Evolutionary conservation across 805 yeast genomes (phyloP), one percentile per base, ranked within the genome.

Genomic region (Priceomyces fermenticarens): DNA sequence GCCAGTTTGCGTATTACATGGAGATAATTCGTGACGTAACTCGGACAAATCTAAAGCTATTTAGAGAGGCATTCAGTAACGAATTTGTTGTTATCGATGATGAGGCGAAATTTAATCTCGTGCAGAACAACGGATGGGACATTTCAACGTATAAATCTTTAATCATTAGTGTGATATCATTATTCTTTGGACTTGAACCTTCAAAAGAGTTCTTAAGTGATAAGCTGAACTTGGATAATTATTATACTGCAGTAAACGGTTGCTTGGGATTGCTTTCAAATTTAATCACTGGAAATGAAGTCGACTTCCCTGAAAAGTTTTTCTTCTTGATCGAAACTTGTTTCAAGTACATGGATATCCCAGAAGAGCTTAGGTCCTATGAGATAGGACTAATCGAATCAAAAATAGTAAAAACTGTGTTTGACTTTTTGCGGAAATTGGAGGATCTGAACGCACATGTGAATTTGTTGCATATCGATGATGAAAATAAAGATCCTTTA

Each of bases 61-160:
- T 82, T 25, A 54, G 72, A 29, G 77, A 76, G 6, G 58, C 75
- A 6, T 73, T 85, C 51, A 73, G 70, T 17, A 64, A 75, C 20
- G 90, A 85, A 46, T 57, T 82, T 36, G 80, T 82, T 8, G 80
- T 78, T 0, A 67, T 81, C 41, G 81, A 72, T 45, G 71, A 67
- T 41, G 65, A 67, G 13, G 55, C 46, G 11, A 75, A 64, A 53
- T 59, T 70, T 51, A 69, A 65, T 43, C 64, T 67, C 37, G 65
- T 71, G 46, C 71, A 55, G 16, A 43, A 64, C 0, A 69, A 74
- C 41, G 55, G 63, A 6, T 75, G 81, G 80, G 67, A 63, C 27
- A 55, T 70, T 63, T 77, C 87, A 0, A 80, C 85, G 1, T 85
- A 83, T 55, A 82, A 82, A 47, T 74, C 79, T 7, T 64, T 84